Percentiles rank a stretch among this genome's conserved stretches.
Evolutionary conservation across 495 filamentous ascomycete genomes (phyloP).

Genomic region (Viridothelium virens): DNA sequence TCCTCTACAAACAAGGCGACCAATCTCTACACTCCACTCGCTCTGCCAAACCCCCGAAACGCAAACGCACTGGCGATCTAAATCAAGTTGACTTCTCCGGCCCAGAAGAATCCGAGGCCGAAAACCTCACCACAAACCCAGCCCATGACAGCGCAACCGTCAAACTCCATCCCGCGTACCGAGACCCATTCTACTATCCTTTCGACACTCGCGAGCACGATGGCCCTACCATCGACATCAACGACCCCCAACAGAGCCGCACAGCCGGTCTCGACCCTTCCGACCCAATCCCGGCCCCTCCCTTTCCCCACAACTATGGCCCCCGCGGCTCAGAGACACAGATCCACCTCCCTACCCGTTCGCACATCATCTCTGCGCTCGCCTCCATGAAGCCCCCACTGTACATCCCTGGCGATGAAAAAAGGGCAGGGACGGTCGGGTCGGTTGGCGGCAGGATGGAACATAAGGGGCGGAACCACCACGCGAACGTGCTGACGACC

Average conservation of each 20-base stretch:
- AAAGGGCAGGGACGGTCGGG: neutral
- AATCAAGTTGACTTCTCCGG: neutral
- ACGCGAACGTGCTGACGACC: conserved; percentile 51
- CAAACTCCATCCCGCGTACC: neutral
- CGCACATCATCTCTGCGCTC: neutral
- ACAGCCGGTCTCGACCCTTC: conserved; percentile 21
- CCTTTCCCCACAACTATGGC: conserved; percentile 36
- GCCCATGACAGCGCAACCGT: neutral
- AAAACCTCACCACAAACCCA: neutral
- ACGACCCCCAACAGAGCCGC: conserved; percentile 18
- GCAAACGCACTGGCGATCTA: neutral
- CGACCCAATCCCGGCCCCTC: conserved; percentile 23
- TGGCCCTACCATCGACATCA: neutral
- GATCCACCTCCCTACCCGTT: conserved; percentile 12
- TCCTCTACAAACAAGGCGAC: neutral
- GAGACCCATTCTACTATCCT: neutral
- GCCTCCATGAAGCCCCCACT: conserved; percentile 28
- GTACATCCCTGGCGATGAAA: neutral
- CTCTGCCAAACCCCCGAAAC: neutral
- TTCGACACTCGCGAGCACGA: neutral
- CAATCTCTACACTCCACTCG: neutral
- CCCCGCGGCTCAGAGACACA: neutral
- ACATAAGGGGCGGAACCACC: conserved; percentile 51
- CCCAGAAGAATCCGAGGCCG: neutral
- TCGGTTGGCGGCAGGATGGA: no score